Evolutionary conservation across 257 asterid genomes (phyloP), one percentile per base, ranked within the genome.

Genomic region (Scutellaria minor): DNA sequence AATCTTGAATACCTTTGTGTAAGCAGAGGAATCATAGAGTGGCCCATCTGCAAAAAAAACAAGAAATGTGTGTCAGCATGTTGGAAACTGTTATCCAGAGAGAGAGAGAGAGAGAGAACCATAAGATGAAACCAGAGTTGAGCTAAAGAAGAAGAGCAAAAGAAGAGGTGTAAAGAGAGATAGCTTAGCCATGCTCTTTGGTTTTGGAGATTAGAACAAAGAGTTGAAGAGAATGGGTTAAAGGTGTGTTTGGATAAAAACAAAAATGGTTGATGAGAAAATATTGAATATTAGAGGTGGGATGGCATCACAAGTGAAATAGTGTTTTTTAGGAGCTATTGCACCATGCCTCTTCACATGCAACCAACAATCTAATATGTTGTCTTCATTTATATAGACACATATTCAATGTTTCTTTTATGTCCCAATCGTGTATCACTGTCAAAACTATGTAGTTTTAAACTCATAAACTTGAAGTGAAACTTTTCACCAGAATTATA

Each of bases 11-110:
- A 87, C 93, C 95, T 88, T 82, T 1, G 96, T 72, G 68, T 85
- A 85, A 22, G 97, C 98, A 3, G 91, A 80, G 14, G 95, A 90
- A 79, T 92, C 98, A 68, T 90, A 92, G 0, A 83, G 85, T 46
- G 89, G 92, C 80, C 96, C 97, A 78, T 88, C 96, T 88, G 93
- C 89, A 86, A 41, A 52, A 61, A 11, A 14, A 14, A 3, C 12
- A 18, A 53, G 8, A 20, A 10, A 12, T 24, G 9, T 10, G 51
- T 13, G 46, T 58, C 62, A 72, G 7, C 7, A 52, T 12, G 5
- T 6, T 50, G 18, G 14, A 48, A 24, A 66, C 7, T 15, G 12
- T 5, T 51, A 5, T 4, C 9, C 6, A 13, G 45, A 60, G 78
- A 65, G 67, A 56, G 69, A 65, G 80, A 77, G 66, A 52, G 79